Evolutionary conservation across 192 early-diverging fungal species (phyloP), one percentile per base, ranked within the genome.

Genomic region (Coemansia sp.): DNA sequence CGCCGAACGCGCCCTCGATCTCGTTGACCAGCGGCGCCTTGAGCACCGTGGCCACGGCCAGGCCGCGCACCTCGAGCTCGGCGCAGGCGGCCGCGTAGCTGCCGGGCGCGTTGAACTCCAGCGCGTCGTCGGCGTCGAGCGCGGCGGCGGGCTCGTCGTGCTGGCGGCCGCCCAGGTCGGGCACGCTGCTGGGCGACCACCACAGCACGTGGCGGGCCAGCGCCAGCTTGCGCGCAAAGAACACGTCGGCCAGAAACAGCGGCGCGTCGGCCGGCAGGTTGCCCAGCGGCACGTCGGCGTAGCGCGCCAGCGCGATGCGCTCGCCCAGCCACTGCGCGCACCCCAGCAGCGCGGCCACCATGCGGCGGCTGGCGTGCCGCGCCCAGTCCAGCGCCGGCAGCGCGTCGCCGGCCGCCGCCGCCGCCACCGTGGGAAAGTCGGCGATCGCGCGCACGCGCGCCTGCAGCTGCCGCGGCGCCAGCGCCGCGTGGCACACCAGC

Each of bases 361-460:
- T 90, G n/a, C 84, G 64, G 20, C 80, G 75, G 20, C 79, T 63
- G 5, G 82, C 83, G 29, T 83, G 80, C 23, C 76, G 73, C 66
- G 91, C 88, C 97, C 97, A 97, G 39, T 88, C 87, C 3, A 96
- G 62, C 6, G 91, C 80, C 8, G 89, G 88, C 47, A 97, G 84
- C 8, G 57, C 60, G 23, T 79, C 79, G 58, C 92, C 88, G 19
- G 80, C 78, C 14, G 81, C 81, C 1, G 90, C 89, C 28, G 92
- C 74, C 0, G 68, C 38, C 6, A 93, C 67, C 20, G 79, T 68
- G 1, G 96, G 94, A 51, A 92, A 90, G 8, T 87, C 75, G 12
- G 60, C 61, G 2, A 95, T 47, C 15, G 78, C 57, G 4, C 75
- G 69, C 31, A 90, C 55, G 30, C 49, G 55, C 23, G 71, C 35